These are phyloP conservation scores for Aethionema arabicum DNA, from an alignment of 345 rosid species.

Conservation along the genomic window DNA sequence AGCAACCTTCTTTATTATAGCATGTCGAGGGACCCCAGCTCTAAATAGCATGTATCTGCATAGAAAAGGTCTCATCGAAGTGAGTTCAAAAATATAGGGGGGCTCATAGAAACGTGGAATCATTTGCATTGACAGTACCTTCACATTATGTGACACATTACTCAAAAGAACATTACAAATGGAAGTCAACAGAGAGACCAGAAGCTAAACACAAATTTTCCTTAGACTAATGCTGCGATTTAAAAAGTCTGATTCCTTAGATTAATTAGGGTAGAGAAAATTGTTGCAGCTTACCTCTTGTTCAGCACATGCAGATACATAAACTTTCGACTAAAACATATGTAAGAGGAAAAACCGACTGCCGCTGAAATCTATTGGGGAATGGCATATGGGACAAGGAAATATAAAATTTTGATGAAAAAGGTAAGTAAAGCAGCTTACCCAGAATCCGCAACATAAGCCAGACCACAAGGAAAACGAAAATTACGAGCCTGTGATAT, in stretches of 20 bases:
- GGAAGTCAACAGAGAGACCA: slow-evolving; percentile 13
- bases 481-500: slow-evolving; percentile 89
- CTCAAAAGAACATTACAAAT: not conserved
- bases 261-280: not conserved
- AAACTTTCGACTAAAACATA: not conserved
- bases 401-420: slow-evolving; percentile 19
- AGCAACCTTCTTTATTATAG: slow-evolving; percentile 87
- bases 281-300: not conserved
- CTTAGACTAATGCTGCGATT: not conserved
- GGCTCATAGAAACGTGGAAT: not conserved
- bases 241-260: not conserved
- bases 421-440: slow-evolving; percentile 38
- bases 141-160: slow-evolving; percentile 19
- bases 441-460: slow-evolving; percentile 95
- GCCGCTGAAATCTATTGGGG: not conserved
- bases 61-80: slow-evolving; percentile 18
- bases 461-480: slow-evolving; percentile 82
- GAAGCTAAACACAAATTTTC: slow-evolving; percentile 3
- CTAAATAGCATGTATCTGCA: slow-evolving; percentile 88
- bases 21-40: slow-evolving; percentile 97
- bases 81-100: slow-evolving; percentile 22
- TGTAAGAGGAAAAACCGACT: not conserved
- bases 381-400: slow-evolving; percentile 14
- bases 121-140: slow-evolving; percentile 26
- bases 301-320: slow-evolving; percentile 1